phyloP scores from a whole-genome alignment of 371 early-diverging fungal genomes.

The Rhizopus sp. region DNA sequence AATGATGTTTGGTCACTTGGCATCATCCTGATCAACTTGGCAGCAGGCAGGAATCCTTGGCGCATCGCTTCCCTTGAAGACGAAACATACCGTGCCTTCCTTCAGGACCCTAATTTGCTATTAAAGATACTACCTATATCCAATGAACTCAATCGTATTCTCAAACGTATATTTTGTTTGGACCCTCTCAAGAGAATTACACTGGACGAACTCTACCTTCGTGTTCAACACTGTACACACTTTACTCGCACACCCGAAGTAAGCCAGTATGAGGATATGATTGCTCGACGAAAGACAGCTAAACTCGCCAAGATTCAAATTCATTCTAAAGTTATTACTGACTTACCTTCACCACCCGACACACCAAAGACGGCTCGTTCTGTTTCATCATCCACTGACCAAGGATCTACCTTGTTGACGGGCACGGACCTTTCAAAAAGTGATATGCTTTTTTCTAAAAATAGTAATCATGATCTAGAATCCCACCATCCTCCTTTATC shows the following conservation, averaged over 20 bases:
- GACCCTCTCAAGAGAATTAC: slow-evolving; percentile 72
- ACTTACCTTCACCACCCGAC: slow-evolving; percentile 21
- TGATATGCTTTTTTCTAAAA: neutral
- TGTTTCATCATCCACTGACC: neutral
- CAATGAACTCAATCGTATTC: slow-evolving; percentile 67
- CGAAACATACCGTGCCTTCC: slow-evolving; percentile 72
- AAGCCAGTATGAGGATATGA: slow-evolving; percentile 21
- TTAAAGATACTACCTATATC: slow-evolving; percentile 72
- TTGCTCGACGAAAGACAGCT: slow-evolving; percentile 8
- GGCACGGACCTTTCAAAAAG: neutral
- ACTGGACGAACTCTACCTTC: slow-evolving; percentile 60
- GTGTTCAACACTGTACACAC: slow-evolving; percentile 58
- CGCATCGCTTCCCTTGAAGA: slow-evolving; percentile 72
- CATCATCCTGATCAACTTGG: slow-evolving; percentile 77
- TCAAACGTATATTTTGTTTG: slow-evolving; percentile 73
- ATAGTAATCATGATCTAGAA: neutral
- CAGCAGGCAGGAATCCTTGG: slow-evolving; percentile 83
- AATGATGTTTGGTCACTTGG: slow-evolving; percentile 90
- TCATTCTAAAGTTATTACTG: slow-evolving; percentile 2
- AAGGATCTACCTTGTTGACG: neutral
- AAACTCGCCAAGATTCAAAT: slow-evolving; percentile 12
- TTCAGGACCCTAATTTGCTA: slow-evolving; percentile 60
- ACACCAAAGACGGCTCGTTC: slow-evolving; percentile 12
- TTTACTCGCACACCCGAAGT: slow-evolving; percentile 56
- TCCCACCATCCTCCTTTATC: neutral